Conservation (phyloP, 352 stramenopile species). For the Thalassiosira mediterranea region DNA sequence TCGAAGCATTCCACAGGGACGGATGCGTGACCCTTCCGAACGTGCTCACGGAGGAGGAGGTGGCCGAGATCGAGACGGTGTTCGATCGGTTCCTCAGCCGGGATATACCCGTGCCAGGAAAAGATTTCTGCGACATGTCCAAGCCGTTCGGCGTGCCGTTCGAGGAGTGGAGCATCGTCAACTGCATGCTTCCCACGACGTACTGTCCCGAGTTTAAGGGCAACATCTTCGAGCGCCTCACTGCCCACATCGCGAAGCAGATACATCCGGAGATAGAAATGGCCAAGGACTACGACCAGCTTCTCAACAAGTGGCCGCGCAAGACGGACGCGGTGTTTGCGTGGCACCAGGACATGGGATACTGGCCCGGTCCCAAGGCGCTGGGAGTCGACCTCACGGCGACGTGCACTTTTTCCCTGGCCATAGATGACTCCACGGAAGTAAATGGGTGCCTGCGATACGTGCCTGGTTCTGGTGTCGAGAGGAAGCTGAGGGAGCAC, state of each 20-base stretch:
- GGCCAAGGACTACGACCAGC: conserved; percentile 79
- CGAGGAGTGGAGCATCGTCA: conserved; percentile 70
- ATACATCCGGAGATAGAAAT: conserved; percentile 66
- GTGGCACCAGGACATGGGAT: conserved; percentile 73
- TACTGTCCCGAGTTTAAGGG: conserved; percentile 65
- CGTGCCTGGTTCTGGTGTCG: conserved; percentile 52
- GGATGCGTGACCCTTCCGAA: conserved; percentile 61
- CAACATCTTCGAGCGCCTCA: conserved; percentile 73
- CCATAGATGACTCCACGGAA: conserved; percentile 63
- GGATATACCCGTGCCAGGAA: conserved; percentile 69
- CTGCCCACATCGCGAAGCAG: conserved; percentile 59
- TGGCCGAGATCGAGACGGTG: conserved; percentile 48
- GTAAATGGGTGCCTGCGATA: conserved; percentile 76
- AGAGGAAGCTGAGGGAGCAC: conserved; percentile 55
- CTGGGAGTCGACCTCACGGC: conserved; percentile 56
- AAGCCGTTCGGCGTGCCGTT: conserved; percentile 67
- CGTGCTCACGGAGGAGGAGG: conserved; percentile 67
- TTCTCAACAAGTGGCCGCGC: conserved; percentile 70
- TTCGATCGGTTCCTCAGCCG: conserved; percentile 64
- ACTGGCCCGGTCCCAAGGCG: conserved; percentile 60
- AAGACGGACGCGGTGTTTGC: conserved; percentile 70
- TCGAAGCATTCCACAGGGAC: conserved; percentile 59
- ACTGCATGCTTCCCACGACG: conserved; percentile 67
- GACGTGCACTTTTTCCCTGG: conserved; percentile 74
- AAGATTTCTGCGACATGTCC: conserved; percentile 79